Percentiles rank a stretch among this genome's conserved stretches.
Evolutionary conservation across 2,329 filamentous ascomycete genomes (phyloP).

Genomic region (Neonectria sp.): DNA sequence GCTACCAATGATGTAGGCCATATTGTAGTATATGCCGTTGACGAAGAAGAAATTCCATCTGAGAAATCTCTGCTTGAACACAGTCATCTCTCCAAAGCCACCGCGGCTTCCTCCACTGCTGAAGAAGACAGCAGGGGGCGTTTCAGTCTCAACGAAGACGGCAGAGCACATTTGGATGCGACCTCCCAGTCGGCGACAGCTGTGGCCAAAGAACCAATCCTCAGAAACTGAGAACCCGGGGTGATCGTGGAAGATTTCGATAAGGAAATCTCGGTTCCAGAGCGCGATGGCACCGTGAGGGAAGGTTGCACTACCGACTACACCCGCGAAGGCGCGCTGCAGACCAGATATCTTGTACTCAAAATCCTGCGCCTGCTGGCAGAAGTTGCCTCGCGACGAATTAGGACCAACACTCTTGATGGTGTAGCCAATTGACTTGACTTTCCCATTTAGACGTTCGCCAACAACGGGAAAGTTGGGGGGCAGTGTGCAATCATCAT

Average conservation of each 20-base stretch:
- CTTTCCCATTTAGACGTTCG: conserved; percentile 18
- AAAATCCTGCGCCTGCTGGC: conserved; percentile 31
- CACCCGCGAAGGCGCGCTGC: conserved; percentile 14
- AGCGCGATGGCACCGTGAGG: conserved; percentile 30
- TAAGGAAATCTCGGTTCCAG: conserved; percentile 28
- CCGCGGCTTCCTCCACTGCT: conserved; percentile 20
- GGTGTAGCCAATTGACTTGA: conserved; percentile 30
- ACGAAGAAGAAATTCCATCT: conserved; percentile 36
- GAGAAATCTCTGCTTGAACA: conserved; percentile 31
- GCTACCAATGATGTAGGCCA: conserved; percentile 24
- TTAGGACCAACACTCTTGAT: conserved; percentile 33
- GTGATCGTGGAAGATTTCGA: conserved; percentile 29
- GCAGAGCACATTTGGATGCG: conserved; percentile 33
- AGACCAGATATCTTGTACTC: conserved; percentile 35
- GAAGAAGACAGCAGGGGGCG: conserved; percentile 28
- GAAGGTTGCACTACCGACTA: conserved; percentile 25
- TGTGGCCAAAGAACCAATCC: conserved; percentile 33
- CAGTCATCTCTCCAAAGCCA: conserved; percentile 31
- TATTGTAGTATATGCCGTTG: conserved; percentile 28
- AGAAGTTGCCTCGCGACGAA: conserved; percentile 19
- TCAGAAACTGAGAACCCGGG: conserved; percentile 29
- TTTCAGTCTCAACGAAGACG: conserved; percentile 33
- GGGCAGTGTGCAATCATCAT: conserved; percentile 29
- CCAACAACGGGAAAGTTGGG: conserved; percentile 27
- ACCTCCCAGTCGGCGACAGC: conserved; percentile 18